phyloP scores from a whole-genome alignment of 2,329 filamentous ascomycete species.

The Fusarium buxicola region DNA sequence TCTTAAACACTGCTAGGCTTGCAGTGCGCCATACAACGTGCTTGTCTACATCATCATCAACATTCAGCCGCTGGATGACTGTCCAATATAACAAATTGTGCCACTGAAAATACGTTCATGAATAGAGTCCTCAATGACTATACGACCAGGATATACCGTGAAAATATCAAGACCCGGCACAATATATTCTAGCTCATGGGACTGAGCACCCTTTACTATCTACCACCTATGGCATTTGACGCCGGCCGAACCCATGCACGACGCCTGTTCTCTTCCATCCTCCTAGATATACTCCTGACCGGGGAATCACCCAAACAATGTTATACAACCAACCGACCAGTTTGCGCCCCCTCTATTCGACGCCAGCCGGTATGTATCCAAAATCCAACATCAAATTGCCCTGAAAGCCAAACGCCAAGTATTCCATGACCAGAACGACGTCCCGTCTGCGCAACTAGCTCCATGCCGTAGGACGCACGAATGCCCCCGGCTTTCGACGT shows the following conservation, averaged over 20 bases:
- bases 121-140: too few species aligned
- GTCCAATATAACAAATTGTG: too few species aligned
- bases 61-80: too few species aligned
- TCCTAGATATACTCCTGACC: constrained; percentile 3
- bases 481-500: constrained; percentile 51
- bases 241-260: constrained; percentile 19
- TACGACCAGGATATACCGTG: neutral
- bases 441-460: constrained; percentile 23
- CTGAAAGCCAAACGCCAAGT: constrained; percentile 11
- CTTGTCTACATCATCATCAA: too few species aligned
- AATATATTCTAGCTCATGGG: neutral
- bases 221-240: constrained; percentile 22
- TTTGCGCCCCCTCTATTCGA: constrained; percentile 40
- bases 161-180: neutral
- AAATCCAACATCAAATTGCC: constrained; percentile 3
- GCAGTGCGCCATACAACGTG: too few species aligned
- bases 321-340: constrained; percentile 21
- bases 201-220: constrained; percentile 3
- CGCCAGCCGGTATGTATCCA: constrained; percentile 15
- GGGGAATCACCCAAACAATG: constrained; percentile 22
- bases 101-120: too few species aligned
- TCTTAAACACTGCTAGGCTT: neutral
- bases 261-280: constrained; percentile 8
- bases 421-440: constrained; percentile 4
- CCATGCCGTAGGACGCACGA: constrained; percentile 40